A percentile compares a stretch with the other conserved stretches of the same genome.
Evolutionary conservation across 345 rosid species (phyloP).

Genomic region (Raphanus raphanistrum): DNA sequence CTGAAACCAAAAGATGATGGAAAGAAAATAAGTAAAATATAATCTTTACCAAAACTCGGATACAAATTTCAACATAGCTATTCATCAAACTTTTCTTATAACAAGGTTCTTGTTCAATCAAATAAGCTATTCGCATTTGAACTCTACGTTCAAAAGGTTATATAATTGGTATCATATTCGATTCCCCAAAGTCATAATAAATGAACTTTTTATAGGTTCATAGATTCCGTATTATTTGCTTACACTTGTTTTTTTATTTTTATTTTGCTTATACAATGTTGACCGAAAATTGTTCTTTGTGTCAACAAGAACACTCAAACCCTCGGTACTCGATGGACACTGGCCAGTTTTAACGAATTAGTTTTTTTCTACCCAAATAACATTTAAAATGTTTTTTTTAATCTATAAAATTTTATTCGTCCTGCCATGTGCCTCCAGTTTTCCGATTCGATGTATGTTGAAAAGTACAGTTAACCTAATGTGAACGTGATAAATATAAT

Average conservation of each 20-base stretch:
- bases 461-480: neutral
- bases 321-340: conserved; percentile 5
- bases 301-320: conserved; percentile 25
- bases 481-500: conserved; percentile 19
- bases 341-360: conserved; percentile 21
- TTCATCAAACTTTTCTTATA: neutral
- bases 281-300: neutral
- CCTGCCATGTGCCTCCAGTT: conserved; percentile 29
- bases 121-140: neutral
- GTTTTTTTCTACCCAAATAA: conserved; percentile 3
- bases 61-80: neutral
- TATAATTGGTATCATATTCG: neutral
- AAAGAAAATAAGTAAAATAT: neutral
- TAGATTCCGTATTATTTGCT: conserved; percentile 19
- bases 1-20: neutral
- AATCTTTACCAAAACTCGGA: neutral
- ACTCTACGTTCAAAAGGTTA: neutral
- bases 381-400: neutral
- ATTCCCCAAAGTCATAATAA: conserved; percentile 1
- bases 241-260: neutral
- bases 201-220: neutral
- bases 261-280: neutral
- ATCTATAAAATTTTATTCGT: conserved; percentile 33
- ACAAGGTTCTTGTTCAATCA: neutral
- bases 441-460: conserved; percentile 36